Evolutionary conservation across 75 land plant genomes (phyloP), one percentile per base, ranked within the genome.

Genomic region (Selaginella moellendorffii): DNA sequence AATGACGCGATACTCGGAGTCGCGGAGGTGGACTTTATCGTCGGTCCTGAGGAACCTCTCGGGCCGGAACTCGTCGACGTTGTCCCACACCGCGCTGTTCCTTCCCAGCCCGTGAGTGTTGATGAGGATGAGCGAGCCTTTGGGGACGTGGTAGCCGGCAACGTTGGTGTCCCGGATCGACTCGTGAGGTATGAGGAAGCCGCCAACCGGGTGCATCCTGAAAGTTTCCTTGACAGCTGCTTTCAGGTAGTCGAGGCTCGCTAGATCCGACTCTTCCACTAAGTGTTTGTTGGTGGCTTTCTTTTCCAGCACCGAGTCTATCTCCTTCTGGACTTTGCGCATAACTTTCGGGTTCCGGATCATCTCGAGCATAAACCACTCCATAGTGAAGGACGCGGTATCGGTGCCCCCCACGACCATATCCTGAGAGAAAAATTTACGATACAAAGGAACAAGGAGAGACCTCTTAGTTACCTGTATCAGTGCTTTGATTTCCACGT

Each of bases 281-380:
- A 20, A 2, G 8, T 62, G 24, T 29, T 24, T 5, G 46, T 36
- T 36, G 10, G 14, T 14, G 5, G 5, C 10, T 14, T 36, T 36
- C 0, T 30, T 72, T 2, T 87, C 90, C 28, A 90, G 86, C 0
- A 90, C 81, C 1, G 56, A 5, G 66, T 90, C 96, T 2, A 90
- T 76, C 54, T 90, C 96, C 17, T 65, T 67, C 53, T 86, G 90
- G 28, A 78, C 69, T 59, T 78, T 81, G 10, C 54, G 61, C 53
- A 77, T 79, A 27, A 90, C 70, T n/a, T 71, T 66, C 0, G 91
- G 87, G 31, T 82, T 70, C 63, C 78, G 77, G 66, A 90, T 80
- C 62, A 86, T 76, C 56, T 90, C 92, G 2, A n/a, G 91, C 96
- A 90, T 86, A 2, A 85, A 86, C 96, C 96, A 90, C 42, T 90